Evolutionary conservation across 345 rosid species (phyloP).

Genomic region (Syzygium jambos): DNA sequence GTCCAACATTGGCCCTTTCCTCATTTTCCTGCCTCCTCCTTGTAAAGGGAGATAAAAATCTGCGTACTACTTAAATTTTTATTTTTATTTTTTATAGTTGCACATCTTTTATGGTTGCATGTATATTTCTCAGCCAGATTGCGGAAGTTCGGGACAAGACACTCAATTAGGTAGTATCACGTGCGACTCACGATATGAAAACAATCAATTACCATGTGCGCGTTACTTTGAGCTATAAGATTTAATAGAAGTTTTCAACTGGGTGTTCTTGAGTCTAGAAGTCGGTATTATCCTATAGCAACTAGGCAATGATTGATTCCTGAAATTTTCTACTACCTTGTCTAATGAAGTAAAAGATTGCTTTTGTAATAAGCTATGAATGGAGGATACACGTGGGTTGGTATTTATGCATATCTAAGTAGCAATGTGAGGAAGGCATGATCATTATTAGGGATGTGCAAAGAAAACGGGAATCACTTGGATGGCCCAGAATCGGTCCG

Average conservation of each 20-base stretch:
- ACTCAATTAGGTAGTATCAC: not conserved
- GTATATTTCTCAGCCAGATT: not conserved
- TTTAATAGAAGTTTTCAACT: not conserved
- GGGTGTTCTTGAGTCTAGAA: not conserved
- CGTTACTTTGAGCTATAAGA: not conserved
- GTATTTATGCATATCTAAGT: not conserved
- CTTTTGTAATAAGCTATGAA: not conserved
- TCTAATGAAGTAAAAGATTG: not conserved
- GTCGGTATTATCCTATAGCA: not conserved
- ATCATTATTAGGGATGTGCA: not conserved
- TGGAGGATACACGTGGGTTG: not conserved
- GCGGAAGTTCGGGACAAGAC: not conserved
- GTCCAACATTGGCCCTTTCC: not conserved
- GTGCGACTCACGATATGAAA: not conserved
- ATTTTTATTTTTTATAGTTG: not conserved
- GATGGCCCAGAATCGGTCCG: no score
- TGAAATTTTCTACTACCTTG: not conserved
- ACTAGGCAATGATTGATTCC: not conserved
- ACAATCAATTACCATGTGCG: rapidly evolving
- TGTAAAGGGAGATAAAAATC: not conserved
- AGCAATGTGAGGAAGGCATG: not conserved
- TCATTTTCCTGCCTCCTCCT: not conserved
- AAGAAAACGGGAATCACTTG: no score
- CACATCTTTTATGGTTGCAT: not conserved
- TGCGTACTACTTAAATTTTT: not conserved